Base-by-base conservation (phyloP, 208 protist genomes). In the Phytomonas serpens region DNA sequence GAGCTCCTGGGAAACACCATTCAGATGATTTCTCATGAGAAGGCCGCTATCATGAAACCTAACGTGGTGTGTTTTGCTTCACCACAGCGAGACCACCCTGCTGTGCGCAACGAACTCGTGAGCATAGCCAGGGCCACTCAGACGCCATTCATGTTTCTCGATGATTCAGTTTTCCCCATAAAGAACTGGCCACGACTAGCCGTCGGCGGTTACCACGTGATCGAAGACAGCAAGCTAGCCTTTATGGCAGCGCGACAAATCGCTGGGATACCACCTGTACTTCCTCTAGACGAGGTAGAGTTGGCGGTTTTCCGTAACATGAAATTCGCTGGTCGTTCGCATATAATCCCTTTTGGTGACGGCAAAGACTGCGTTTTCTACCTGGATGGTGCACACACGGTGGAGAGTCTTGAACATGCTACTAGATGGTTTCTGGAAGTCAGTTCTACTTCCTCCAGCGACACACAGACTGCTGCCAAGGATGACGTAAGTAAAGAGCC, bases 41-140 rank as follows among this genome's bases (percentile, higher is more conserved):
- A 99, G 84, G 91, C 90, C 23, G 97, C 94, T 27, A 98, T 98
- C 51, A 92, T 98, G 77, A 98, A 97, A 81, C 73, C 78, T 23
- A 76, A 80, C 37, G 78, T 86, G 36, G 66, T 88, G 42, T 94
- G 87, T 77, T 90, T 93, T 47, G 77, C 89, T 3, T 73, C 82
- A 3, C 85, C 89, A 37, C 89, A 95, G 80, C 40, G 66, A 23
- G 85, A 91, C 69, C 78, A 97, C 73, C 86, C 86, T 7, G 73
- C 79, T 47, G 84, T 86, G 32, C 81, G 86, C 23, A 40, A 64
- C 30, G 82, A 91, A 32, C 77, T 97, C n/a, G 80, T 88, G 74
- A 69, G 68, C 61, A 70, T 82, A 67, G 80, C 86, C 3, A 77
- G 52, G 29, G 62, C 80, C 33, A 67, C 76, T 1, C 64, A 75